Evolutionary conservation across 352 stramenopile species (phyloP).

Genomic region (Phytophthora chlamydospora): DNA sequence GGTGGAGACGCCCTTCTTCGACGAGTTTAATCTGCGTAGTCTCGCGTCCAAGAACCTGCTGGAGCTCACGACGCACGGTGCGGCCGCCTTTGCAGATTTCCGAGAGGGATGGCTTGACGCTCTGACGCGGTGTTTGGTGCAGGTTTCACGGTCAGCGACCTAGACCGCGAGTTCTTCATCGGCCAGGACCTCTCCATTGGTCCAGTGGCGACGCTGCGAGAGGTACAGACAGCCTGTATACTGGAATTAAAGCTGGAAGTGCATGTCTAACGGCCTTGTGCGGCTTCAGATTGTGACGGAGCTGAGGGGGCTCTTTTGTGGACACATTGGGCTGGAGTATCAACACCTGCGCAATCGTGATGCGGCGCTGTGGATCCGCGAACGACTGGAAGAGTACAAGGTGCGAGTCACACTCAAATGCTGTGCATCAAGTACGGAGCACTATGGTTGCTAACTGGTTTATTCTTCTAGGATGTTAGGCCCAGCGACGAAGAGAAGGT

Average conservation of each 20-base stretch:
- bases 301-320: constrained; percentile 96
- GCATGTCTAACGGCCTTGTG: constrained; percentile 58
- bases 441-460: not conserved
- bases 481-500: constrained; percentile 90
- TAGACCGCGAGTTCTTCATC: constrained; percentile 94
- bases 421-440: not conserved
- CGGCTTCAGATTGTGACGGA: constrained; percentile 91
- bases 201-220: constrained; percentile 73
- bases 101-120: not conserved
- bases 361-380: constrained; percentile 82
- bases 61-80: constrained; percentile 84
- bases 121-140: constrained; percentile 18
- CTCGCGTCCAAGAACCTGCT: constrained; percentile 84
- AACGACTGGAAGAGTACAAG: constrained; percentile 73
- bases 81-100: constrained; percentile 3
- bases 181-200: constrained; percentile 87
- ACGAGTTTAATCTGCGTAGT: constrained; percentile 87
- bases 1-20: constrained; percentile 87
- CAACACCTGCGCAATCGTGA: constrained; percentile 97
- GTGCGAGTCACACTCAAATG: constrained; percentile 15
- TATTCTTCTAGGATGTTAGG: constrained; percentile 34
- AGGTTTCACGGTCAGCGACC: constrained; percentile 91
- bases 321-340: constrained; percentile 97
- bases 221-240: constrained; percentile 33
- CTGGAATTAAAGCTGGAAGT: constrained; percentile 6